Conservation (phyloP, 2,329 filamentous ascomycete species). For the Fusarium staphyleae region DNA sequence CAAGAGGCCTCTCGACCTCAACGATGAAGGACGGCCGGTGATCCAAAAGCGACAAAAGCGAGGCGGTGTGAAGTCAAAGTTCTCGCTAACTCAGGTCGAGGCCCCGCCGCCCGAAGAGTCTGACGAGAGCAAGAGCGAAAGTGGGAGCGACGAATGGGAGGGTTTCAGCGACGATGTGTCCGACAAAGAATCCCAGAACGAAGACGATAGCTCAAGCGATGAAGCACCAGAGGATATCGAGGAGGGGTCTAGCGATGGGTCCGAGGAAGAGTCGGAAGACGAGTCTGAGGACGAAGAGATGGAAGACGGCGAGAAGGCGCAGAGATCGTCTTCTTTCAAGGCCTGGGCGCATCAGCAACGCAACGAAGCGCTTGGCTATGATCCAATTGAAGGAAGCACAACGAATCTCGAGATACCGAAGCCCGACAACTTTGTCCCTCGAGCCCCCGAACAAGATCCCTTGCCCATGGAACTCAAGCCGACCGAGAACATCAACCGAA, state of each 20-base stretch:
- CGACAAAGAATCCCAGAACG: constrained; percentile 41
- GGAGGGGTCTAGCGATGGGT: constrained; percentile 35
- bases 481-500: constrained; percentile 67
- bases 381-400: constrained; percentile 54
- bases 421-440: constrained; percentile 68
- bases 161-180: constrained; percentile 63
- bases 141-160: constrained; percentile 59
- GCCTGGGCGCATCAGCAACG: constrained; percentile 88
- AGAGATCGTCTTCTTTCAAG: constrained; percentile 77
- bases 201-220: constrained; percentile 38
- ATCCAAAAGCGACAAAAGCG: constrained; percentile 83
- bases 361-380: constrained; percentile 79
- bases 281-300: constrained; percentile 44
- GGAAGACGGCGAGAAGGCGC: constrained; percentile 44
- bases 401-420: constrained; percentile 60
- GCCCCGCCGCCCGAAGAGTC: constrained; percentile 49
- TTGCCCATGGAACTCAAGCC: constrained; percentile 71
- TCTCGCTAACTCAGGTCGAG: constrained; percentile 53
- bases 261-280: constrained; percentile 45
- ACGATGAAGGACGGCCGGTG: constrained; percentile 79
- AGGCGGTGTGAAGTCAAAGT: constrained; percentile 65
- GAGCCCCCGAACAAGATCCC: constrained; percentile 74
- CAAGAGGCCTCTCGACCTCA: constrained; percentile 84
- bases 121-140: constrained; percentile 9
- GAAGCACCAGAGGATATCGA: constrained; percentile 40